Conservation (phyloP, 2,329 filamentous ascomycete species). For the Cladosporium cucumerinum region DNA sequence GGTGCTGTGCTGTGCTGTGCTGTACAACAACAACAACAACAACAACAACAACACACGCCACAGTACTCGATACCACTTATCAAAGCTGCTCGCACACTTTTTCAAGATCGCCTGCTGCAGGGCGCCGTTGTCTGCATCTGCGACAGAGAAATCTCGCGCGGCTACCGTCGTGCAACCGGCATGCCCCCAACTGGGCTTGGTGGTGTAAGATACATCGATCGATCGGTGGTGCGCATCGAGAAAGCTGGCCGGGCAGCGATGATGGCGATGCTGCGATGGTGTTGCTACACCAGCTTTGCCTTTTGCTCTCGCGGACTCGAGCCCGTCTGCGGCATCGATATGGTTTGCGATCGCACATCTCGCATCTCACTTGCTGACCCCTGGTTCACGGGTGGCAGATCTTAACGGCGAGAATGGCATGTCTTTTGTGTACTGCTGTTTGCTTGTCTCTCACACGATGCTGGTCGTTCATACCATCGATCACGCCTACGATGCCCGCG, state of each 20-base stretch:
- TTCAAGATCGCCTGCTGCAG: background rate
- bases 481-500: background rate
- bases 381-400: slow-evolving; percentile 15
- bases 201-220: slow-evolving; percentile 4
- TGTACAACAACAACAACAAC: too few species aligned
- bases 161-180: background rate
- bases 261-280: background rate
- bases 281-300: slow-evolving; percentile 4
- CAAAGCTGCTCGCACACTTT: background rate
- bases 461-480: background rate
- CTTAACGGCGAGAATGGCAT: slow-evolving; percentile 3
- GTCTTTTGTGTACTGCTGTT: background rate
- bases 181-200: background rate
- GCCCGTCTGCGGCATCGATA: background rate
- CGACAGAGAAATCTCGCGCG: slow-evolving; percentile 12
- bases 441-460: background rate
- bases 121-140: slow-evolving; percentile 14
- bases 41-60: too few species aligned
- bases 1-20: background rate
- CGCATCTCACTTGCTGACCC: slow-evolving; percentile 7
- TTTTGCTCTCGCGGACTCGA: background rate
- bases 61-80: background rate
- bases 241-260: background rate
- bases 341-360: background rate
- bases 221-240: slow-evolving; percentile 9